Conservation (phyloP, 1,284 basidiomycete genomes). For the Naganishia liquefaciens region DNA sequence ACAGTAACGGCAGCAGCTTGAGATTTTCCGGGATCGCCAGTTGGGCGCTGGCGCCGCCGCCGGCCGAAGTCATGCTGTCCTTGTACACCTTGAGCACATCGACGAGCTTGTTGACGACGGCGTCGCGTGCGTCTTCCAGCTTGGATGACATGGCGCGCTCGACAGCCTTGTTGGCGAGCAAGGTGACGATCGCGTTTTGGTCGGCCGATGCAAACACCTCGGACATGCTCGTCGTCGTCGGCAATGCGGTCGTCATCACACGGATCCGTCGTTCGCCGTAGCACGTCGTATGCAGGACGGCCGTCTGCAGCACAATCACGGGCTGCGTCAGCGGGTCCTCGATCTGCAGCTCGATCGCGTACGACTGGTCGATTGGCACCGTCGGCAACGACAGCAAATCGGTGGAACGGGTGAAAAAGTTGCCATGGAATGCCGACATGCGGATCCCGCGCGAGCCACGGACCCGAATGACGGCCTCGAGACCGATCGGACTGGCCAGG, state of each 20-base stretch:
- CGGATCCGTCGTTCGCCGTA: slow-evolving; percentile 94
- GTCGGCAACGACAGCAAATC: slow-evolving; percentile 95
- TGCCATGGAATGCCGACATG: slow-evolving; percentile 98
- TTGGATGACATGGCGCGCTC: slow-evolving; percentile 81
- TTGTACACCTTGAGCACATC: slow-evolving; percentile 93
- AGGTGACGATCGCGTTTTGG: slow-evolving; percentile 84
- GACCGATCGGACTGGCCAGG: slow-evolving; percentile 88
- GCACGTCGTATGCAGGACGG: slow-evolving; percentile 92
- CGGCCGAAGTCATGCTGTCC: slow-evolving; percentile 91
- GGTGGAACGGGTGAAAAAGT: slow-evolving; percentile 98
- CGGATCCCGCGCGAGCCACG: slow-evolving; percentile 91
- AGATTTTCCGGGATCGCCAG: slow-evolving; percentile 88
- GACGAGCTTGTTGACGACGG: slow-evolving; percentile 84
- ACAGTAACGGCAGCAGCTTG: slow-evolving; percentile 86
- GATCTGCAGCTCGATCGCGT: slow-evolving; percentile 94
- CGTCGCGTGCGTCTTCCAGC: slow-evolving; percentile 89
- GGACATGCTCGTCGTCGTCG: slow-evolving; percentile 87
- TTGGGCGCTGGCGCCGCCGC: slow-evolving; percentile 90
- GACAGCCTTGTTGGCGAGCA: slow-evolving; percentile 94
- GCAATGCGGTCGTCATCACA: slow-evolving; percentile 88
- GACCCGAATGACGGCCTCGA: slow-evolving; percentile 97
- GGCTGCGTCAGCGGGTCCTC: slow-evolving; percentile 92
- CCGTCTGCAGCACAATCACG: slow-evolving; percentile 94
- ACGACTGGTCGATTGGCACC: slow-evolving; percentile 94
- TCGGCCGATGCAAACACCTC: slow-evolving; percentile 95